Base-by-base conservation (phyloP, 2,329 filamentous ascomycete genomes). In the Alternaria hordeiaustralica region DNA sequence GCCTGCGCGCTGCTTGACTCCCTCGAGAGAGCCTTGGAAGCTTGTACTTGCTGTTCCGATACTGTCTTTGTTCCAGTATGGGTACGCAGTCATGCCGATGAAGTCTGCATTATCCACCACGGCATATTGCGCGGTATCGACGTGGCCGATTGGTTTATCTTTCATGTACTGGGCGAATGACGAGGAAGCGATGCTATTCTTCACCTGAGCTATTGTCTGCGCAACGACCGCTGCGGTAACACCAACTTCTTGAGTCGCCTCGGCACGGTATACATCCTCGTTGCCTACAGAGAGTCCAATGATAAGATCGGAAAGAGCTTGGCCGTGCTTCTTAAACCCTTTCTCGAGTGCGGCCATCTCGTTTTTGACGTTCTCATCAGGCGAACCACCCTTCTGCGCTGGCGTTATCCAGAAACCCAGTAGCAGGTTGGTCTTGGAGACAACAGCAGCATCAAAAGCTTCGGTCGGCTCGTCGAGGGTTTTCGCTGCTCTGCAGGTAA, bases 211-310 rank as follows among this genome's bases (percentile, higher is more conserved):
- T 44, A 79, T 69, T 79, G 92, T 94, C 54, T 81, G 75, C 65
- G 87, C 85, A 45, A 96, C 82, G 33, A 88, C 86, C 0, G 87
- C 80, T 71, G 87, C 87, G 57, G 89, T 85, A 57, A 91, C 90
- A 11, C 85, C 89, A n/a, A 26, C 86, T 84, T 3, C 91, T 89
- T 82, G 71, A 4, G 49, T 47, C 11, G 49, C 33, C 9, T 68
- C 60, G 15, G 61, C 70, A 45, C 92, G 90, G 84, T 94, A 94
- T 28, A 95, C 61, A 21, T 80, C 78, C 58, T 80, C 78, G 55
- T 67, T 78, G 2, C 78, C 78, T 3, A 80, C 72, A 0, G 76
- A 75, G 2, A 80, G 66, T 2, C 75, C 78, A 36, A 79, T 73
- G n/a, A 80, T 67, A n/a, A 79, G 74, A 23, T 76, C 66, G 28